A percentile compares a stretch with the other conserved stretches of the same genome.
These are phyloP conservation scores for Fraxinus anomala DNA, from an alignment of 257 asterid species.

Conservation along the genomic window DNA sequence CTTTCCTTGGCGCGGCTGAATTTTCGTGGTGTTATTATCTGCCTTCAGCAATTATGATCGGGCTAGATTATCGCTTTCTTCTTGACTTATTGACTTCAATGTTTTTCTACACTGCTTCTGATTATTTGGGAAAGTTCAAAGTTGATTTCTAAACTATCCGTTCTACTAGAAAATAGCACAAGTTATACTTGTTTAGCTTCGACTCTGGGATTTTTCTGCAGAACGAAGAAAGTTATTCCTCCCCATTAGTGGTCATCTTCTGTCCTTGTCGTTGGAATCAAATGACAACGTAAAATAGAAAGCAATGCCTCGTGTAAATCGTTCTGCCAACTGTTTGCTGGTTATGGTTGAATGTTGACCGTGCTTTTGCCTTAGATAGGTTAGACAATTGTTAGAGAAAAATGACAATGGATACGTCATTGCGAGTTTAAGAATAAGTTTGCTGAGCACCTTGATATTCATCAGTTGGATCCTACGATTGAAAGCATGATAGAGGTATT, in stretches of 20 bases:
- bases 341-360: constrained; percentile 6
- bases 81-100: neutral
- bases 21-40: neutral
- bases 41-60: neutral
- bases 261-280: too few relatives aligned
- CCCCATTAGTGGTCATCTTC: neutral
- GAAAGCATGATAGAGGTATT: constrained; percentile 85
- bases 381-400: constrained; percentile 75
- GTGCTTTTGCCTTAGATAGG: constrained; percentile 41
- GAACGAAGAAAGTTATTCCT: neutral
- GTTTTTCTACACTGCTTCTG: neutral
- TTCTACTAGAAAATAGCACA: too few relatives aligned
- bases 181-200: too few relatives aligned
- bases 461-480: constrained; percentile 66
- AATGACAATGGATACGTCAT: constrained; percentile 51
- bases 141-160: neutral
- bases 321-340: constrained; percentile 2
- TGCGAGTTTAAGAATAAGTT: constrained; percentile 57
- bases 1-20: neutral
- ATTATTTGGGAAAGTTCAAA: neutral
- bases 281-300: neutral
- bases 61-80: neutral
- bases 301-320: constrained; percentile 2
- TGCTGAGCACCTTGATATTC: constrained; percentile 73
- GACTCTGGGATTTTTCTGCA: too few relatives aligned